Base-by-base conservation (phyloP, 768 basidiomycete species). In the Leucocoprinus birnbaumii region DNA sequence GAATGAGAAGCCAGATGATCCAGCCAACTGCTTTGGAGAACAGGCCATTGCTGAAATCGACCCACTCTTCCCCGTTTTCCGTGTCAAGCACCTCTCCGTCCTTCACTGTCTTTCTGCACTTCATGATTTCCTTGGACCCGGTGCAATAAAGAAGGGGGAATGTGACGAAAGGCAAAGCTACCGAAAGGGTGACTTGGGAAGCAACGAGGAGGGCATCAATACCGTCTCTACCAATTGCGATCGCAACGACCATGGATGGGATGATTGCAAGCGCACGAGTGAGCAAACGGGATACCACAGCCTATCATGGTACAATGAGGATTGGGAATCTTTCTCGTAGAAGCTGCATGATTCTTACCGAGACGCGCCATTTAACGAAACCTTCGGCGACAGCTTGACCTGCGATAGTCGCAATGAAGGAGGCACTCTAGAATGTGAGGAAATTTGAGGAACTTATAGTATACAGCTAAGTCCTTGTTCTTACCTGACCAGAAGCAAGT, bases 301-400 rank as follows among this genome's bases (percentile, higher is more conserved):
- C 84, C 73, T 75, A 54, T 2, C 48, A n/a, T n/a, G n/a, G n/a
- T n/a, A n/a, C n/a, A n/a, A n/a, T n/a, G n/a, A 22, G 27, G n/a
- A 22, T 8, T 45, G 24, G 8, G 6, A 13, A 31, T 31, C 11
- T 31, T 31, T 31, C 18, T n/a, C 6, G 3, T 9, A 7, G 14
- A 35, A 25, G 2, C n/a, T 25, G 35, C 31, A 37, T 53, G 21
- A 44, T 27, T 59, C 72, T 27, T 59, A 73, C 72, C 65, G 86
- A 84, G 22, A 89, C 78, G 54, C 78, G 76, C 89, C 88, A 91
- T 54, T 80, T 80, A 60, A 91, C 79, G 67, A 91, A 89, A 0
- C 90, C 89, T 64, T 92, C 90, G 1, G 82, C 83, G 48, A 93
- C 85, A 35, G 86, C 82, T 68, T 92, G 91, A 0, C 90, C 89